These are phyloP conservation scores for Coffea humblotiana DNA, from an alignment of 305 asterid species.

Conservation along the genomic window DNA sequence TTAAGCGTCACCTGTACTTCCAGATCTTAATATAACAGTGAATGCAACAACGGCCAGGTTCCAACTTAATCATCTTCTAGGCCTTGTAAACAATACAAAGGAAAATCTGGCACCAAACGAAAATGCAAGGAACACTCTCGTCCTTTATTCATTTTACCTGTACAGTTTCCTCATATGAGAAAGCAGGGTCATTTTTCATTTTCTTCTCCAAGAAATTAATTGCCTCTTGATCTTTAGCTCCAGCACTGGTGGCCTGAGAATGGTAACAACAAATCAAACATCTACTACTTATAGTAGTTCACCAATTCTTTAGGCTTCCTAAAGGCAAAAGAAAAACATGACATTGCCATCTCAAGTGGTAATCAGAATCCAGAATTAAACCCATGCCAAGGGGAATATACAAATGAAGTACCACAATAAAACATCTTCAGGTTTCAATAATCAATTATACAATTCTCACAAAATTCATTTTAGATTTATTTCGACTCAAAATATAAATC, in stretches of 20 bases:
- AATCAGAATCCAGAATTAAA: background rate
- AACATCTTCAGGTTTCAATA: background rate
- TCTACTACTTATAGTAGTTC: background rate
- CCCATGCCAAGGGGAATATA: background rate
- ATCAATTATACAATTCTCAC: background rate
- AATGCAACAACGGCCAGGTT: background rate
- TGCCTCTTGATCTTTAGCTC: constrained; percentile 97
- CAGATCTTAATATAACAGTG: background rate
- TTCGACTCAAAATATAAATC: background rate
- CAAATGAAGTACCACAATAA: background rate
- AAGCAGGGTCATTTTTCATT: constrained; percentile 92
- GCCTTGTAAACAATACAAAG: background rate
- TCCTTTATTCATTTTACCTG: constrained; percentile 58
- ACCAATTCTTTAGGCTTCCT: background rate
- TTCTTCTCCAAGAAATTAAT: constrained; percentile 94
- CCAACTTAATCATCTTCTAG: background rate
- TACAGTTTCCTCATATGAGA: constrained; percentile 93
- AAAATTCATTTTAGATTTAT: background rate
- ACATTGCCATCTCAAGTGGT: background rate
- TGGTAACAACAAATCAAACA: constrained; percentile 20
- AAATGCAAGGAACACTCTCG: background rate
- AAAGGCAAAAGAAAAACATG: background rate
- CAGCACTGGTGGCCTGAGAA: constrained; percentile 96
- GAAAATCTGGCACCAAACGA: background rate
- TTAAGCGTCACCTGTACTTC: background rate